phyloP scores from a whole-genome alignment of 1,284 basidiomycete species.

The Schizopora paradoxa region DNA sequence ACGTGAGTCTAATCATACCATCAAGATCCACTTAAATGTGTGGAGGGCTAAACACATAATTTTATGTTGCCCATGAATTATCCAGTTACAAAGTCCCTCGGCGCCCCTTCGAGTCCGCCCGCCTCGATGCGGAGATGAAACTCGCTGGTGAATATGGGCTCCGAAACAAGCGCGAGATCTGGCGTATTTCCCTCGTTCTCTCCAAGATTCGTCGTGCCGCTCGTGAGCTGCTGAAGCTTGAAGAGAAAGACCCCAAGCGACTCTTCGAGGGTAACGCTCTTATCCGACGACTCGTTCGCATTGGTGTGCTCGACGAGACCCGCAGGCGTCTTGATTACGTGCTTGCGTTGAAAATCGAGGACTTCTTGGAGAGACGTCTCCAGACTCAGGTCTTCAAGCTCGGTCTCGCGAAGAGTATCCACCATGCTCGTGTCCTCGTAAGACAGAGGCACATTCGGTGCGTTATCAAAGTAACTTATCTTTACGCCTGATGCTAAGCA shows the following conservation, averaged over 20 bases:
- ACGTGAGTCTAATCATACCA: constrained; percentile 62
- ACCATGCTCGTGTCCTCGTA: constrained; percentile 98
- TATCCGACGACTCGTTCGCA: constrained; percentile 97
- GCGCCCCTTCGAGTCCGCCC: constrained; percentile 95
- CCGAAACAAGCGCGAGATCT: constrained; percentile 99
- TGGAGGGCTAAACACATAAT: constrained; percentile 57
- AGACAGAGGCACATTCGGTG: constrained; percentile 94
- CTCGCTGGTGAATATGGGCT: constrained; percentile 99
- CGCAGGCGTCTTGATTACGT: constrained; percentile 99
- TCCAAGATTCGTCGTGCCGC: constrained; percentile 99
- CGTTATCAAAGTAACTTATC: constrained; percentile 26
- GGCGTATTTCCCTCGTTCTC: constrained; percentile 96
- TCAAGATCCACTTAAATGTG: constrained; percentile 67
- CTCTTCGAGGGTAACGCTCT: constrained; percentile 99
- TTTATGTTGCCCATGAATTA: constrained; percentile 39
- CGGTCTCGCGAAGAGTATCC: constrained; percentile 96
- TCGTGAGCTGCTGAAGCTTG: constrained; percentile 99
- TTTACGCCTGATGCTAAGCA: constrained; percentile 4
- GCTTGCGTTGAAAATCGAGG: constrained; percentile 97
- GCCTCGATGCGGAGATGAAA: constrained; percentile 99
- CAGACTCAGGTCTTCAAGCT: constrained; percentile 99
- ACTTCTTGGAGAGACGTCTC: constrained; percentile 98
- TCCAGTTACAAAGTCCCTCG: constrained; percentile 96
- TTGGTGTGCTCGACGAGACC: constrained; percentile 98
- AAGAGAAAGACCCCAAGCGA: constrained; percentile 99